Conservation (phyloP, 164 flowering plant species). For the Tetracentron sinense region DNA sequence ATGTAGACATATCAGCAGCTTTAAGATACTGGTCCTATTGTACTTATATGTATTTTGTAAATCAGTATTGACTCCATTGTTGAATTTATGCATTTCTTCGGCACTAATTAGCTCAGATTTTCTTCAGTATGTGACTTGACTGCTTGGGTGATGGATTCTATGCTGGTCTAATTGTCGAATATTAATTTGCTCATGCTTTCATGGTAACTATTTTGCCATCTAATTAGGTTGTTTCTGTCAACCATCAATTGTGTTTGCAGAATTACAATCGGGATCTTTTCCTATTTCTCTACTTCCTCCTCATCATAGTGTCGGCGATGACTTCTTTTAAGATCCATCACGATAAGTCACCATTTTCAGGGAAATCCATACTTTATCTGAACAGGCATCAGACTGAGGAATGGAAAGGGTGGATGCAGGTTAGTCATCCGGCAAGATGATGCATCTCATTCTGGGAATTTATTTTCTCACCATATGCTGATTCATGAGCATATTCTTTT, state of each 20-base stretch:
- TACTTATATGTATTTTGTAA: not conserved
- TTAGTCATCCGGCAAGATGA: not conserved
- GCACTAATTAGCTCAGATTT: no score
- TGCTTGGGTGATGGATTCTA: no score
- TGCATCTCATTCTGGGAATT: not conserved
- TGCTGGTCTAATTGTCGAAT: no score
- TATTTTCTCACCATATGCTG: not conserved
- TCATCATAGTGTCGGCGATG: conserved; percentile 46
- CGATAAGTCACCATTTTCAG: conserved; percentile 47
- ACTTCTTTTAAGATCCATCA: conserved; percentile 44
- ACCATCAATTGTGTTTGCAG: conserved; percentile 43
- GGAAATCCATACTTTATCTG: conserved; percentile 45
- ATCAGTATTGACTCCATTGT: no score
- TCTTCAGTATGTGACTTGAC: no score
- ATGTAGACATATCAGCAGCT: not conserved
- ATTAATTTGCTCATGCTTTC: conserved; percentile 4
- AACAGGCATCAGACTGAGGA: conserved; percentile 98
- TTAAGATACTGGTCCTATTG: not conserved
- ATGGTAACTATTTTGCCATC: not conserved
- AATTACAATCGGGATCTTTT: conserved; percentile 75
- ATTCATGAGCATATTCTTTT: no score
- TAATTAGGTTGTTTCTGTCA: conserved; percentile 4
- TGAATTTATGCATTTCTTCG: no score
- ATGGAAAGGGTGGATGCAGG: conserved; percentile 85
- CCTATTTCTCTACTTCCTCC: conserved; percentile 51